Evolutionary conservation across 768 basidiomycete genomes (phyloP).

Genomic region (Lactarius indigo): DNA sequence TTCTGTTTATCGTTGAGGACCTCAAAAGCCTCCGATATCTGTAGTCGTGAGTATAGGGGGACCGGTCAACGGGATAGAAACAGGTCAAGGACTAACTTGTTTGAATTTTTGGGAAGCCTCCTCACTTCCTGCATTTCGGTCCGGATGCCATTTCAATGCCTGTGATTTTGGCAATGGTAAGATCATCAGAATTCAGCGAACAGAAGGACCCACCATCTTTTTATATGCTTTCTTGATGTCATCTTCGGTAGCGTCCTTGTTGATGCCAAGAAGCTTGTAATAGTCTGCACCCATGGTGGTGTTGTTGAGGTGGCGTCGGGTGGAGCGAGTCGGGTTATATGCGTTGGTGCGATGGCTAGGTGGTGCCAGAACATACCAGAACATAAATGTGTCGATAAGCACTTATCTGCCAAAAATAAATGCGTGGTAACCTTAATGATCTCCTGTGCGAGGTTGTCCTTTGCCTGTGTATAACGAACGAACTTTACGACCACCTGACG

Average conservation of each 20-base stretch:
- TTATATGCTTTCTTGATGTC: constrained; percentile 94
- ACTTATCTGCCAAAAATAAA: neutral
- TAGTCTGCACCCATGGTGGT: constrained; percentile 77
- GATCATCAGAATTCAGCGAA: neutral
- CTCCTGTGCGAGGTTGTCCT: neutral
- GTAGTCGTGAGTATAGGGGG: neutral
- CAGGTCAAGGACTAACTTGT: constrained; percentile 49
- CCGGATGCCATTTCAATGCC: constrained; percentile 96
- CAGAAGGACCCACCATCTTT: constrained; percentile 63
- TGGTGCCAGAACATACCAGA: constrained; percentile 21
- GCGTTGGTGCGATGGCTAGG: neutral
- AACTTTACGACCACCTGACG: constrained; percentile 6
- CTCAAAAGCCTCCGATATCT: constrained; percentile 96
- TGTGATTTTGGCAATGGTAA: constrained; percentile 25
- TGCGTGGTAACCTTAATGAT: neutral
- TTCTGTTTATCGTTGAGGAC: constrained; percentile 87
- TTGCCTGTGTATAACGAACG: neutral
- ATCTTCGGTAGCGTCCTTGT: constrained; percentile 71
- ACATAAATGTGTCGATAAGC: neutral
- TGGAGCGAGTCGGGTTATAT: neutral
- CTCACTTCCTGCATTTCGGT: constrained; percentile 83
- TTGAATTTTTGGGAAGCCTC: constrained; percentile 89
- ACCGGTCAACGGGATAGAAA: neutral
- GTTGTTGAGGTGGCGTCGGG: neutral
- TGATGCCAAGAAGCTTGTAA: constrained; percentile 78